Evolutionary conservation across 2,329 filamentous ascomycete species (phyloP).

Genomic region (Microdochium nivale): DNA sequence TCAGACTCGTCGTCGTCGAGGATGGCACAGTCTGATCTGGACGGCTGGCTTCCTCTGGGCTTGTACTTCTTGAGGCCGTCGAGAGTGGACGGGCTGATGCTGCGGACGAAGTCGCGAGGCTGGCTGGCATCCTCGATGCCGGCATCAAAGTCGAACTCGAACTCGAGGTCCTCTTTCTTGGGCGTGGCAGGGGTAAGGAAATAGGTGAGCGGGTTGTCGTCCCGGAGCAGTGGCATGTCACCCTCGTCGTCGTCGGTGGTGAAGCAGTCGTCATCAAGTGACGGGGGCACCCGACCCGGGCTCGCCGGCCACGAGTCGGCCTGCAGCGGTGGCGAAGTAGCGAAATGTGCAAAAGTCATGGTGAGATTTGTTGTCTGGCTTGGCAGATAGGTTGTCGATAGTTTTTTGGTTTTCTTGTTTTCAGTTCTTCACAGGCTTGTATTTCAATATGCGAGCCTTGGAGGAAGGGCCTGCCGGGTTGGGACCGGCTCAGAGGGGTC

Average conservation of each 20-base stretch:
- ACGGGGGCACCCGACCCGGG: constrained; percentile 36
- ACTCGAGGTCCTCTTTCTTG: constrained; percentile 30
- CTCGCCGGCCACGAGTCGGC: constrained; percentile 39
- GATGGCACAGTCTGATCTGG: constrained; percentile 33
- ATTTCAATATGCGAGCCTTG: neutral
- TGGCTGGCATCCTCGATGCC: constrained; percentile 44
- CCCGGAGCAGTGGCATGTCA: constrained; percentile 30
- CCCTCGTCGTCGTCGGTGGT: constrained; percentile 34
- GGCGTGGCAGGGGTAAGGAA: constrained; percentile 43
- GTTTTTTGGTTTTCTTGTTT: neutral
- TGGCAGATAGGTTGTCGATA: neutral
- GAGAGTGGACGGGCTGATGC: constrained; percentile 48
- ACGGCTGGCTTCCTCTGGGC: constrained; percentile 17
- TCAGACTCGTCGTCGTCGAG: constrained; percentile 33
- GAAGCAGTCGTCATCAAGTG: constrained; percentile 28
- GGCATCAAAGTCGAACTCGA: constrained; percentile 44
- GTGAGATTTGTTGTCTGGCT: neutral
- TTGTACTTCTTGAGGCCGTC: constrained; percentile 38
- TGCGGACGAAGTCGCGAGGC: constrained; percentile 38
- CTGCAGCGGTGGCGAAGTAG: neutral
- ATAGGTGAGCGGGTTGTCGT: constrained; percentile 45
- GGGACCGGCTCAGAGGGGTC: neutral
- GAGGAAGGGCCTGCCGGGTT: neutral
- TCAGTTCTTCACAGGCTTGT: neutral
- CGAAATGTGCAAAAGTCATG: neutral